A percentile compares a stretch with the other conserved stretches of the same genome.
Evolutionary conservation across 345 rosid species (phyloP).

Genomic region (Bruguiera gymnorhiza): DNA sequence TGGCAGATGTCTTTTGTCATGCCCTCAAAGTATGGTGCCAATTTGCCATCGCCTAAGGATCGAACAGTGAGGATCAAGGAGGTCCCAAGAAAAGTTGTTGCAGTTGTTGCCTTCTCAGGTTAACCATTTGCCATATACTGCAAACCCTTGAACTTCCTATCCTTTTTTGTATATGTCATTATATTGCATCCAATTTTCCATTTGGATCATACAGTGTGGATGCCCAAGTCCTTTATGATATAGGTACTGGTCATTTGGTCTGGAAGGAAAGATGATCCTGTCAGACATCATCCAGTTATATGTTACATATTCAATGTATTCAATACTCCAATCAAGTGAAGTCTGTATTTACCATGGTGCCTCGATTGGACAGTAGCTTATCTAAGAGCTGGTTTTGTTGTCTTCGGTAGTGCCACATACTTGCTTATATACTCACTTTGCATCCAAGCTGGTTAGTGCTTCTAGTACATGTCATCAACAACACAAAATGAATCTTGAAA

Average conservation of each 20-base stretch:
- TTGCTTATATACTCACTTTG: neutral
- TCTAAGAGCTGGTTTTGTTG: no score
- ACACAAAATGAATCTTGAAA: neutral
- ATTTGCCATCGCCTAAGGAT: conserved; percentile 76
- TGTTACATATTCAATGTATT: neutral
- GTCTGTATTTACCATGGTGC: neutral
- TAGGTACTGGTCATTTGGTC: neutral
- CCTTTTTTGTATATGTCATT: neutral
- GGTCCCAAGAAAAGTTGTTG: conserved; percentile 68
- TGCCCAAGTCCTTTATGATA: neutral
- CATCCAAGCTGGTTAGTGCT: neutral
- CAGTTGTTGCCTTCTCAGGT: conserved; percentile 85
- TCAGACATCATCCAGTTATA: neutral
- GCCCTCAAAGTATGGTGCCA: conserved; percentile 79
- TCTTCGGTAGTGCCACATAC: no score
- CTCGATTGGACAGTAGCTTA: no score
- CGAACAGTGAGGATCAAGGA: conserved; percentile 61
- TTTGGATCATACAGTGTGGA: neutral
- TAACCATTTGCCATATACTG: conserved; percentile 13
- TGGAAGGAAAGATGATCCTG: conserved; percentile 1
- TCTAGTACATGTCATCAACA: neutral
- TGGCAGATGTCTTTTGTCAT: conserved; percentile 94
- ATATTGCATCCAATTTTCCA: neutral
- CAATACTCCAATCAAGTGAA: neutral
- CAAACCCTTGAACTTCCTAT: neutral